These are phyloP conservation scores for Metschnikowia hibisci DNA, from an alignment of 805 yeast species.

Conservation along the genomic window DNA sequence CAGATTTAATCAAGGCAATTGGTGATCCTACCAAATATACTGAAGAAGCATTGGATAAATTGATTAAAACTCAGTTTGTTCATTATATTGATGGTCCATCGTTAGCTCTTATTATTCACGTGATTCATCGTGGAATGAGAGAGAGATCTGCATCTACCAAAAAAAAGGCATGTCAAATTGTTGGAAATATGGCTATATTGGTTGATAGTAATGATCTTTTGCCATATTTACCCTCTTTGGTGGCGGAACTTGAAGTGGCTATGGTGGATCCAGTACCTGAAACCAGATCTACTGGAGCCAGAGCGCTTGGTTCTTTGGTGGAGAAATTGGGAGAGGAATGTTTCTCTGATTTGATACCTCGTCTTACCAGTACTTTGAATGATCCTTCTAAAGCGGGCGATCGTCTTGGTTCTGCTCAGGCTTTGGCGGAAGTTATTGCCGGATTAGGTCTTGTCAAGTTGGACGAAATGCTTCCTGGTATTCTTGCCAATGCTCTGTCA, in stretches of 20 bases:
- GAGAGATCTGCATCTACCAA: conserved; percentile 93
- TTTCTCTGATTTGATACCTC: conserved; percentile 87
- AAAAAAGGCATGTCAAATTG: conserved; percentile 94
- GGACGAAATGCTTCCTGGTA: conserved; percentile 82
- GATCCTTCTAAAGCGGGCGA: conserved; percentile 84
- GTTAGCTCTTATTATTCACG: conserved; percentile 89
- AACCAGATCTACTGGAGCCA: conserved; percentile 94
- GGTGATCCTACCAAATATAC: conserved; percentile 94
- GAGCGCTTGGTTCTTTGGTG: conserved; percentile 94
- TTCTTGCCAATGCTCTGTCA: conserved; percentile 66
- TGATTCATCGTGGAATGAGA: conserved; percentile 90
- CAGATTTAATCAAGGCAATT: conserved; percentile 81
- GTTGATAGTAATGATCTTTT: conserved; percentile 83
- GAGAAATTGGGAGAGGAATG: conserved; percentile 94
- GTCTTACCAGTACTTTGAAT: conserved; percentile 67
- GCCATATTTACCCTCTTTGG: conserved; percentile 76
- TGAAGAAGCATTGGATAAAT: conserved; percentile 78
- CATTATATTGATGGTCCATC: conserved; percentile 99
- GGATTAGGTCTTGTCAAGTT: conserved; percentile 86
- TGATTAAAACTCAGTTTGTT: conserved; percentile 87
- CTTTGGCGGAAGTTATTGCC: conserved; percentile 85
- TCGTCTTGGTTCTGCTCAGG: conserved; percentile 95
- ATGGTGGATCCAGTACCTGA: conserved; percentile 99
- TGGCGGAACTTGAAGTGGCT: conserved; percentile 81
- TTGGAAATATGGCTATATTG: conserved; percentile 96